Conservation (phyloP, 2,329 filamentous ascomycete genomes). For the Sarocladium strictum region DNA sequence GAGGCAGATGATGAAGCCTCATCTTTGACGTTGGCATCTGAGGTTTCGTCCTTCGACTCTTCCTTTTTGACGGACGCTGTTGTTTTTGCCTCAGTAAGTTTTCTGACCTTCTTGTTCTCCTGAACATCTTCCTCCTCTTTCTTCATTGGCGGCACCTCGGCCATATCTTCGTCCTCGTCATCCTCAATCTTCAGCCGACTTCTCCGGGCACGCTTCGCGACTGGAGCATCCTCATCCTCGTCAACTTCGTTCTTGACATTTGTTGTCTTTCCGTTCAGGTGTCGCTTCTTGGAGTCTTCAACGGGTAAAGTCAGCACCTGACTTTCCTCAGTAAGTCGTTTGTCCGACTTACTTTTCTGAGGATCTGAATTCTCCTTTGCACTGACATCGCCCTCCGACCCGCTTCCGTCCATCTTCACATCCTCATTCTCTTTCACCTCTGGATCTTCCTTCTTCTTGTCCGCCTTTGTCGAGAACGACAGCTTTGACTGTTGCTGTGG, state of each 20-base stretch:
- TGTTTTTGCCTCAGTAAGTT: conserved; percentile 12
- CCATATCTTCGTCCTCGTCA: conserved; percentile 44
- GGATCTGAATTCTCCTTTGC: conserved; percentile 33
- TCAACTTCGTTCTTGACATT: conserved; percentile 22
- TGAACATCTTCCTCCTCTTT: conserved; percentile 12
- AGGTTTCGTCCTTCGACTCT: conserved; percentile 21
- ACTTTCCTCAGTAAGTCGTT: neutral
- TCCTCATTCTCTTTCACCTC: conserved; percentile 25
- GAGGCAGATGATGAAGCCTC: conserved; percentile 25
- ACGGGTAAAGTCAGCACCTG: conserved; percentile 5
- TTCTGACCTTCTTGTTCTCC: conserved; percentile 18
- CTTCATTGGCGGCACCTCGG: conserved; percentile 21
- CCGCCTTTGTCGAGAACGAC: conserved; percentile 61
- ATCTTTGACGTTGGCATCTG: conserved; percentile 16
- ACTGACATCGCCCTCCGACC: conserved; percentile 16
- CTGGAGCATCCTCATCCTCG: conserved; percentile 52
- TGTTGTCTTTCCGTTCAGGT: conserved; percentile 17
- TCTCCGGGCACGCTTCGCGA: conserved; percentile 50
- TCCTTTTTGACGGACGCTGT: conserved; percentile 21
- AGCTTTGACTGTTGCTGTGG: conserved; percentile 73
- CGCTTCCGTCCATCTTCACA: conserved; percentile 15
- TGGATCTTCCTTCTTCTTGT: conserved; percentile 21
- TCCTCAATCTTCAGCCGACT: conserved; percentile 43
- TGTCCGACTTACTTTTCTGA: conserved; percentile 29
- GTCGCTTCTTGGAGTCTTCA: conserved; percentile 41